Evolutionary conservation across 495 filamentous ascomycete genomes (phyloP), one percentile per base, ranked within the genome.

Genomic region (Daldinia caldariorum): DNA sequence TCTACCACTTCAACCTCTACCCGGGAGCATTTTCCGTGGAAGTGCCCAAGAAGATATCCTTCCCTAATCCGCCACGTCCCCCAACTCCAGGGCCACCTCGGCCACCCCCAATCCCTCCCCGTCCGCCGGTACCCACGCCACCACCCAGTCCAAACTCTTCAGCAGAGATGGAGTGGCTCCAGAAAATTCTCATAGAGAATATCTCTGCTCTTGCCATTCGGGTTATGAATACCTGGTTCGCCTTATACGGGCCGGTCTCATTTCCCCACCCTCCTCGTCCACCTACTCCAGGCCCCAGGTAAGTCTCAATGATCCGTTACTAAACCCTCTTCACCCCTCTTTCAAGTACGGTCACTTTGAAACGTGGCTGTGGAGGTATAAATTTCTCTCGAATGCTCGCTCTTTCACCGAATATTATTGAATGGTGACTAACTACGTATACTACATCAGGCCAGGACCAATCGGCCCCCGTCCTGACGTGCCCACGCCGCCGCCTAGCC

Each of bases 401-500:
- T 37, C 35, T 22, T 37, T 60, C 63, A 56, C 58, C 59, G 47
- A 59, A 13, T 22, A 41, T 34, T 14, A 22, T 26, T 18, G 4
- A 34, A 29, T 8, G n/a, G 9, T 38, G 41, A 26, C 63, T 67
- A 55, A 67, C 63, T 12, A 10, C 49, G 22, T 12, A 55, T 61
- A 16, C 16, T 22, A 13, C 47, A 37, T 20, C 35, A 74, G 74
- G 51, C 75, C 75, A 39, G 75, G 75, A 43, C 75, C 75, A 6
- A 32, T 73, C 39, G 10, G 31, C 34, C 75, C 75, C 47, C 58
- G 64, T 45, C 75, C 75, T 14, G 43, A 77, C 31, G 75, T 77
- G 43, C 75, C 75, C 43, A 77, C 75, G 57, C 75, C 75, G 22
- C 75, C 74, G 35, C 75, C 75, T 55, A 77, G 75, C 13, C 75